Evolutionary conservation across 2,329 filamentous ascomycete species (phyloP).

Genomic region (Epichloe hybrida): DNA sequence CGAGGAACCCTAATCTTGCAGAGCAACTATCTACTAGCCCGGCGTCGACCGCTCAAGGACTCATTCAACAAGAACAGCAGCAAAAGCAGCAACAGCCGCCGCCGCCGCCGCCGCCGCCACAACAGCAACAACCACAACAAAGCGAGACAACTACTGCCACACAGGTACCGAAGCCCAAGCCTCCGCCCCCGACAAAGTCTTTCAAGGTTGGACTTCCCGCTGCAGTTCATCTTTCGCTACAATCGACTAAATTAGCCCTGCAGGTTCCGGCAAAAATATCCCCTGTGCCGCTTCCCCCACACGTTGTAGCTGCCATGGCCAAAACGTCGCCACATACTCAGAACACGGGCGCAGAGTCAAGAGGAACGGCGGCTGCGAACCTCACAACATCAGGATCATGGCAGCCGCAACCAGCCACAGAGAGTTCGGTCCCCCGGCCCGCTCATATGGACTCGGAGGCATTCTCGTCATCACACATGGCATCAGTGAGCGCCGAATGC

Average conservation of each 20-base stretch:
- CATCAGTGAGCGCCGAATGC: not conserved
- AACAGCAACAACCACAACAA: not conserved
- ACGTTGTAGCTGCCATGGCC: conserved; percentile 27
- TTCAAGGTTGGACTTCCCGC: conserved; percentile 21
- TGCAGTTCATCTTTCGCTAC: conserved; percentile 11
- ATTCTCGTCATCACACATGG: conserved; percentile 2
- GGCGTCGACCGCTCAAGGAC: not conserved
- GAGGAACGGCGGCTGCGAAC: conserved; percentile 6
- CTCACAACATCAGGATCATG: conserved; percentile 6
- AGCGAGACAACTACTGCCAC: not conserved
- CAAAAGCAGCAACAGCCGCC: not conserved
- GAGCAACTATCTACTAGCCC: conserved; percentile 6
- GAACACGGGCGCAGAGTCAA: not conserved
- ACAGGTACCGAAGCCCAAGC: conserved; percentile 13
- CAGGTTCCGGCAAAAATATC: conserved; percentile 27
- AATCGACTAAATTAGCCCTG: conserved; percentile 17
- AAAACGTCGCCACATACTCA: not conserved
- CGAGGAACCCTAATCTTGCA: conserved; percentile 15
- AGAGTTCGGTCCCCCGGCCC: not conserved
- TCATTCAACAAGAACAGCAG: not conserved
- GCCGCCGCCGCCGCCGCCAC: too few relatives aligned
- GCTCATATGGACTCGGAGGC: not conserved
- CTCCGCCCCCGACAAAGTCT: conserved; percentile 13
- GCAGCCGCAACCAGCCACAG: not conserved
- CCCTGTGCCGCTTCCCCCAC: conserved; percentile 30